Evolutionary conservation across 2,329 filamentous ascomycete genomes (phyloP), one percentile per base, ranked within the genome.

Genomic region (Teratosphaeria destructans): DNA sequence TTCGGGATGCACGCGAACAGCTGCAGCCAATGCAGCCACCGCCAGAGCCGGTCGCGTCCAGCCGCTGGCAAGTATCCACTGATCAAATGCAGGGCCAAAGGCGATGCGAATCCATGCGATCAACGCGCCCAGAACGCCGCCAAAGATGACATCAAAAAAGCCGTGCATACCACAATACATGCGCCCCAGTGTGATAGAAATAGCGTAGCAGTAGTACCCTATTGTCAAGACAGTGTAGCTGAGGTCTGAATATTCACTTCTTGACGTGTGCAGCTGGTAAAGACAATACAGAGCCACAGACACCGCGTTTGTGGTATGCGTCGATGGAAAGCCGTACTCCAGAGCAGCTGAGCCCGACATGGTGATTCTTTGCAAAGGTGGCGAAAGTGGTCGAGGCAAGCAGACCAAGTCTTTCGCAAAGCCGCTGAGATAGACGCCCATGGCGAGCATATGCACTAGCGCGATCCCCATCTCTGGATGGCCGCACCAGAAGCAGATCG

Each of bases 151-250:
- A 73, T 99, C 94, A 52, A 94, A 80, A 75, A 97, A 96, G 11
- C 94, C 94, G 75, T 99, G 94, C 94, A 99, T 99, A 62, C 94
- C 94, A 71, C 94, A 99, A 77, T 99, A 97, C 39, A 99, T 79
- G 23, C 94, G 85, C 5, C 94, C 94, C 63, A 97, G 78, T 49
- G 96, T 83, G 70, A 99, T 97, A 29, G 93, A 96, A 12, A 84
- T 76, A 37, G 89, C 90, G 71, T 97, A 99, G 66, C 90, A 86
- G 73, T 94, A 95, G 49, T 87, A 85, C 5, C 89, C 74, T 3
- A 85, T 63, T 4, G 63, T 61, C 11, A 67, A 60, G 12, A 68
- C 19, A 32, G 49, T 62, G 63, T 70, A 81, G 76, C 2, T 83
- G 76, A 35, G 81, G 75, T 60, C 61, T 7, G 64, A 66, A 58